Evolutionary conservation across 2,329 filamentous ascomycete species (phyloP).

Genomic region (Colletotrichum zoysiae): DNA sequence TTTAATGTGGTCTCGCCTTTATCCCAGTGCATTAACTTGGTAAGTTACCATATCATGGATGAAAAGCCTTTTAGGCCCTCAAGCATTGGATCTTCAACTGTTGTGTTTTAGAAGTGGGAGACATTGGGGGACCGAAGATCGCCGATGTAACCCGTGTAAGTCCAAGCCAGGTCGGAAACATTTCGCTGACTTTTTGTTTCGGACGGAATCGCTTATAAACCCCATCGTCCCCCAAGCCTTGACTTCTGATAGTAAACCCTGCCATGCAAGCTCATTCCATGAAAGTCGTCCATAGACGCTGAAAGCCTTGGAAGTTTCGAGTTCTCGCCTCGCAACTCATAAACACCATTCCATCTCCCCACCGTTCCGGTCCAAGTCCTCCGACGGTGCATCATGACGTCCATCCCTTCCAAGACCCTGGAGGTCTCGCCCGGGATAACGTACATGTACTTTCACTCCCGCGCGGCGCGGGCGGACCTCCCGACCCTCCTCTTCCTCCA

Average conservation of each 20-base stretch:
- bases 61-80: neutral
- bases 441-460: conserved; percentile 50
- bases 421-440: conserved; percentile 15
- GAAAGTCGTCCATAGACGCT: neutral
- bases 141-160: conserved; percentile 2
- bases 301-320: neutral
- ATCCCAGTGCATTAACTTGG: neutral
- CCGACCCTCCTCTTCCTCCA: conserved; percentile 61
- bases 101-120: neutral
- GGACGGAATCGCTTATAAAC: neutral
- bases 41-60: neutral
- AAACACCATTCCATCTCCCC: neutral
- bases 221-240: neutral
- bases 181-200: conserved; percentile 34
- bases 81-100: neutral
- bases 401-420: conserved; percentile 23
- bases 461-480: conserved; percentile 41
- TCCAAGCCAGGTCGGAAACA: conserved; percentile 24
- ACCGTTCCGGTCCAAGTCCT: neutral
- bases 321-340: no score
- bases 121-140: neutral
- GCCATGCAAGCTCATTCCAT: no score
- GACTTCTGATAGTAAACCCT: neutral
- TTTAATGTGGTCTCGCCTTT: no score
- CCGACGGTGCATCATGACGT: neutral